phyloP scores from a whole-genome alignment of 2,329 filamentous ascomycete species.

The Alternaria sp. region DNA sequence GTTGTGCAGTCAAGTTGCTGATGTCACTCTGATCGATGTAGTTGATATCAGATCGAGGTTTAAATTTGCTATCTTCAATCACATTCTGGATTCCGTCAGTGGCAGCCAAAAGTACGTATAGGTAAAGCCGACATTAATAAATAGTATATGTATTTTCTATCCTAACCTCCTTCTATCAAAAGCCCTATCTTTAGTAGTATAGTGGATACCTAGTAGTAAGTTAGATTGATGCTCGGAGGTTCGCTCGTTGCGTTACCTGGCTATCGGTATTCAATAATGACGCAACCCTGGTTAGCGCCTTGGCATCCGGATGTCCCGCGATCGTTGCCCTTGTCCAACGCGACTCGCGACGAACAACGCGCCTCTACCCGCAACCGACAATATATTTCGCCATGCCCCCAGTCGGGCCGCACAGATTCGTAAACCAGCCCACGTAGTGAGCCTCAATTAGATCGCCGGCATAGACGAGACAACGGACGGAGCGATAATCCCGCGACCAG shows the following conservation, averaged over 20 bases:
- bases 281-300: background rate
- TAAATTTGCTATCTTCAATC: too few species aligned
- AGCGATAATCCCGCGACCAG: background rate
- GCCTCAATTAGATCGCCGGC: background rate
- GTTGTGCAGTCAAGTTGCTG: too few species aligned
- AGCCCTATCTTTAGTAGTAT: too few species aligned
- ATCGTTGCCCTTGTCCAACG: background rate
- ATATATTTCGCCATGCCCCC: background rate
- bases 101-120: too few species aligned
- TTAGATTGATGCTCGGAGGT: background rate
- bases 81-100: too few species aligned
- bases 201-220: too few species aligned
- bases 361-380: background rate
- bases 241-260: background rate
- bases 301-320: background rate
- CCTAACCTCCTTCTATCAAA: too few species aligned
- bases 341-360: background rate
- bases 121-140: too few species aligned
- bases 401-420: background rate
- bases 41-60: too few species aligned
- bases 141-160: too few species aligned
- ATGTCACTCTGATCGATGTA: too few species aligned
- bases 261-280: background rate
- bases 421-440: background rate
- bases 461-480: background rate